phyloP scores from a whole-genome alignment of 345 rosid genomes.

The Limnanthes douglasii region DNA sequence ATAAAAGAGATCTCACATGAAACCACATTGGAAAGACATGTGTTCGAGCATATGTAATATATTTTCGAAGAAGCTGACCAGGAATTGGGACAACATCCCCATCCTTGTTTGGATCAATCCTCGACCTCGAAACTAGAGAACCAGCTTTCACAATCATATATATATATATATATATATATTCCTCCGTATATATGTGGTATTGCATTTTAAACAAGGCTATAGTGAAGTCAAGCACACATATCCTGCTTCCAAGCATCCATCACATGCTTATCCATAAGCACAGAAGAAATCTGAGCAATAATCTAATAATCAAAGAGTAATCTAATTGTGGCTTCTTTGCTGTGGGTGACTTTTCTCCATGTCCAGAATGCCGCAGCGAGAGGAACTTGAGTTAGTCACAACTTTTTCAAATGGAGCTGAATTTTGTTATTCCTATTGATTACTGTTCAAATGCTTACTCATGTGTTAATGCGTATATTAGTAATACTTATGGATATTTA shows the following conservation, averaged over 20 bases:
- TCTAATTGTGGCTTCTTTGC: conserved; percentile 38
- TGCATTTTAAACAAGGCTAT: conserved; percentile 15
- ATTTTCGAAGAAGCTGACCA: conserved; percentile 72
- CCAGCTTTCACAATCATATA: conserved; percentile 24
- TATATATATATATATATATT: conserved; percentile 24
- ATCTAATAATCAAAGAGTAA: too few species aligned
- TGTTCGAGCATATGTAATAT: conserved; percentile 80
- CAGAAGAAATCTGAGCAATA: neutral
- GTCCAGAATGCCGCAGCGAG: conserved; percentile 75
- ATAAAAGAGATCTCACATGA: too few species aligned
- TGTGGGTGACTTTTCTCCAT: conserved; percentile 33
- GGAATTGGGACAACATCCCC: conserved; percentile 67
- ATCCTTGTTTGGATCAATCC: conserved; percentile 57
- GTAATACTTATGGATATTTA: conserved; percentile 9
- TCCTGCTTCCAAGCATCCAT: conserved; percentile 28
- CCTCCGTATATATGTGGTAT: conserved; percentile 25
- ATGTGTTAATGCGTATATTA: conserved; percentile 24
- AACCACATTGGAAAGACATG: conserved; percentile 71
- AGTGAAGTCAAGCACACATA: conserved; percentile 3
- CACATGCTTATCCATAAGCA: conserved; percentile 12
- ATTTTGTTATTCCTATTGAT: too few species aligned
- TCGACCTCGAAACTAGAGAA: conserved; percentile 70
- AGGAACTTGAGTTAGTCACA: too few species aligned
- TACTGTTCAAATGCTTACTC: conserved; percentile 99
- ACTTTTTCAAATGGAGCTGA: too few species aligned